Percentiles rank a stretch among this genome's conserved stretches.
Conservation (phyloP, 257 asterid species). For the Scutellaria galericulata region DNA sequence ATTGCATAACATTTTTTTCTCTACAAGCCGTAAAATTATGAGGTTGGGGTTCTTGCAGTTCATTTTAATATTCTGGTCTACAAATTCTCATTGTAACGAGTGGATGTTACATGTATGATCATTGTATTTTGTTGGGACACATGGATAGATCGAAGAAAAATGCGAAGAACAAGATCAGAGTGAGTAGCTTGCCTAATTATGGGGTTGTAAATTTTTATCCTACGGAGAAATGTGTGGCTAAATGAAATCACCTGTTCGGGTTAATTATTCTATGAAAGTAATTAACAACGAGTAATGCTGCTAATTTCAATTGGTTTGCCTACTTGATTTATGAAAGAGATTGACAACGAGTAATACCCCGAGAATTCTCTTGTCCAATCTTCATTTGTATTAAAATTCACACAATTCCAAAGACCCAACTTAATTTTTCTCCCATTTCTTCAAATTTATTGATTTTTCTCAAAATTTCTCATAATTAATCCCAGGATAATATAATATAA, state of each 20-base stretch:
- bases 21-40: neutral
- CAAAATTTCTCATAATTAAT: too few species aligned
- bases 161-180: slow-evolving; percentile 5
- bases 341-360: too few species aligned
- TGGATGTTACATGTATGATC: slow-evolving; percentile 8
- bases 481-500: too few species aligned
- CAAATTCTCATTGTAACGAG: neutral
- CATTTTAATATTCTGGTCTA: neutral
- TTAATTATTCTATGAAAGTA: too few species aligned
- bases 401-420: too few species aligned
- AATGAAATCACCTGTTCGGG: neutral
- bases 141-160: slow-evolving; percentile 26
- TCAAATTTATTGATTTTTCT: too few species aligned
- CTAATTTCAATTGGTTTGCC: too few species aligned
- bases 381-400: too few species aligned
- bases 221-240: slow-evolving; percentile 2
- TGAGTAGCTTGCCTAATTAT: slow-evolving; percentile 15
- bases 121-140: neutral
- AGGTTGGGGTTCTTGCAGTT: slow-evolving; percentile 16
- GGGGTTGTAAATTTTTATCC: neutral
- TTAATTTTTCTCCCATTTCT: too few species aligned
- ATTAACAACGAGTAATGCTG: too few species aligned
- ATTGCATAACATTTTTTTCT: slow-evolving; percentile 3
- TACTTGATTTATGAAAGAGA: too few species aligned
- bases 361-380: too few species aligned